Percentiles rank a stretch among this genome's conserved stretches.
Evolutionary conservation across 2,329 filamentous ascomycete genomes (phyloP).

Genomic region (Ceratocystis harringtonii): DNA sequence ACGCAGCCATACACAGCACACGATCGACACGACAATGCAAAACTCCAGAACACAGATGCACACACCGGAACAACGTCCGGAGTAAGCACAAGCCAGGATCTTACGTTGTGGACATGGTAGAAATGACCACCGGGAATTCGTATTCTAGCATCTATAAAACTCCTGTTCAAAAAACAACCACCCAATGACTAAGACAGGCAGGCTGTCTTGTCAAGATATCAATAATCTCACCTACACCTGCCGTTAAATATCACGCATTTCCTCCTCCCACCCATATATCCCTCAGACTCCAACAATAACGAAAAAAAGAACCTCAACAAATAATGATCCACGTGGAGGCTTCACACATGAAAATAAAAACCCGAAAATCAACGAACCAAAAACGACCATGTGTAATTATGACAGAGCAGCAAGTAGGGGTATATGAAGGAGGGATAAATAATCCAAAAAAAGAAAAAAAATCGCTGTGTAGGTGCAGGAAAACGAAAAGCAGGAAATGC

Average conservation of each 20-base stretch:
- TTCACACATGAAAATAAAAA: neutral
- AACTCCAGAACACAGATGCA: too few relatives aligned
- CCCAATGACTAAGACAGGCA: too few relatives aligned
- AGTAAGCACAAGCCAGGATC: too few relatives aligned
- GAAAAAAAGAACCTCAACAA: neutral
- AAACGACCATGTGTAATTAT: neutral
- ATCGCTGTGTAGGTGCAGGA: neutral
- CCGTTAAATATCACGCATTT: too few relatives aligned
- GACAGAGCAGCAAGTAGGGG: neutral
- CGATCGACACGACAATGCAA: neutral
- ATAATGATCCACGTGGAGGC: neutral
- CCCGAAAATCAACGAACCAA: neutral
- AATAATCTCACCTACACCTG: too few relatives aligned
- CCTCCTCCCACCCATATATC: too few relatives aligned
- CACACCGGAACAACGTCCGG: too few relatives aligned
- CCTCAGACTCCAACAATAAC: neutral
- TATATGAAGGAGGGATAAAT: slow-evolving; percentile 5
- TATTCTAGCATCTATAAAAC: neutral
- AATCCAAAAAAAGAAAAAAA: neutral
- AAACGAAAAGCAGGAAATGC: neutral
- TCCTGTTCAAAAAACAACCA: too few relatives aligned
- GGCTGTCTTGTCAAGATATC: too few relatives aligned
- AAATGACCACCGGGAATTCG: neutral
- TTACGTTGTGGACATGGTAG: neutral
- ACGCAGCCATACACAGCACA: neutral